phyloP scores from a whole-genome alignment of 225 moss, liverwort and hornwort species.

The Pseudisothecium myosuroides region DNA sequence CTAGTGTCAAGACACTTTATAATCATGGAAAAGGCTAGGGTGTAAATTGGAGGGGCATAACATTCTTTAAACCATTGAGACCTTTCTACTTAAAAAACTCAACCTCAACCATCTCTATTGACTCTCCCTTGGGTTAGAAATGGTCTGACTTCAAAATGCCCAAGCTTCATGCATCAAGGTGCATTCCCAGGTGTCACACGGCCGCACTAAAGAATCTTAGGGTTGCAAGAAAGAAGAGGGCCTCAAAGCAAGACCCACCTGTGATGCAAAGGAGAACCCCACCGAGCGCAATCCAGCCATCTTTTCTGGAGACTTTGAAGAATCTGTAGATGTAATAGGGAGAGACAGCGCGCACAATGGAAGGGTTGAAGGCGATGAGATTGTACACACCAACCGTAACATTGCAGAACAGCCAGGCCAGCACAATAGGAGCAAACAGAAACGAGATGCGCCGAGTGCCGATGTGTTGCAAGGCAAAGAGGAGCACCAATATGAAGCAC shows the following conservation, averaged over 20 bases:
- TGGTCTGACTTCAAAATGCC: no score
- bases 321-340: conserved; percentile 59
- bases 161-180: no score
- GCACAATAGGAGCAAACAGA: conserved; percentile 72
- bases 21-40: background rate
- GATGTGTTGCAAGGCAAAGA: conserved; percentile 57
- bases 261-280: conserved; percentile 81
- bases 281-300: conserved; percentile 77
- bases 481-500: conserved; percentile 50
- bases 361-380: conserved; percentile 27
- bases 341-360: conserved; percentile 52
- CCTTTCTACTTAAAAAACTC: background rate
- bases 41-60: background rate
- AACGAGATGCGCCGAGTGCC: conserved; percentile 71
- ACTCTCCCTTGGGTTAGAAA: background rate
- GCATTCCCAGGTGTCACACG: no score
- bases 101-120: background rate
- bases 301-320: conserved; percentile 40
- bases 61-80: background rate
- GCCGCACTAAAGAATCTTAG: background rate
- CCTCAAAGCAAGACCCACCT: conserved; percentile 21
- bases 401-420: conserved; percentile 58
- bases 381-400: conserved; percentile 55
- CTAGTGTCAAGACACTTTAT: background rate
- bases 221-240: background rate